Base-by-base conservation (phyloP, 139 green algal genomes). In the Chlorella sp. region DNA sequence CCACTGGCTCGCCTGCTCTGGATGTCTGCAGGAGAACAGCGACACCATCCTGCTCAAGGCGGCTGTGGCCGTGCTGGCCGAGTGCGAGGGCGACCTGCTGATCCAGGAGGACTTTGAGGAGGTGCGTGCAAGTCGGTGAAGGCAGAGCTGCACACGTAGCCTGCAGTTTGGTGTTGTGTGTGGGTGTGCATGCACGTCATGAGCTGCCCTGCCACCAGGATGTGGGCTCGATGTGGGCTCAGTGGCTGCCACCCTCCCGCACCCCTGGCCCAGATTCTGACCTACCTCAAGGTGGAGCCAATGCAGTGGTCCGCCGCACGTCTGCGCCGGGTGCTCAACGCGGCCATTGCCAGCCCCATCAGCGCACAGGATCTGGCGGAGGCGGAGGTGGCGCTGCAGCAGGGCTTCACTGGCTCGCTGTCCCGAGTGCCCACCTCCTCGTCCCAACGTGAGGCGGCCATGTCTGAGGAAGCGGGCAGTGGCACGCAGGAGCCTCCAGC, bases 71-170 rank as follows among this genome's bases (percentile, higher is more conserved):
- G 89, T 98, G 17, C 89, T 98, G 90, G 90, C 86, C 1, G 83
- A 94, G 74, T 92, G 93, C 62, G 91, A 94, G 72, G 57, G 86
- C 0, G 82, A 92, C 62, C 85, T 98, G 57, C 85, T 98, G 74
- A 80, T 87, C 65, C 80, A 83, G n/a, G 81, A 86, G 47, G 93
- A 97, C 87, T 98, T 98, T 90, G 96, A 98, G 87, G 92, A 92
- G 63, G 83, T 98, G 69, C 51, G 51, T 15, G n/a, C n/a, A n/a
- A n/a, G n/a, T n/a, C n/a, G n/a, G n/a, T n/a, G n/a, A n/a, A n/a
- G n/a, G n/a, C n/a, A n/a, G n/a, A n/a, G n/a, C n/a, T n/a, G n/a
- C n/a, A n/a, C n/a, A n/a, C n/a, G n/a, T n/a, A n/a, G n/a, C n/a
- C n/a, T n/a, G n/a, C n/a, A n/a, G n/a, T n/a, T n/a, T n/a, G n/a